Conservation (phyloP, 1,284 basidiomycete genomes). For the Apiotrichum mycotoxinovorans region DNA sequence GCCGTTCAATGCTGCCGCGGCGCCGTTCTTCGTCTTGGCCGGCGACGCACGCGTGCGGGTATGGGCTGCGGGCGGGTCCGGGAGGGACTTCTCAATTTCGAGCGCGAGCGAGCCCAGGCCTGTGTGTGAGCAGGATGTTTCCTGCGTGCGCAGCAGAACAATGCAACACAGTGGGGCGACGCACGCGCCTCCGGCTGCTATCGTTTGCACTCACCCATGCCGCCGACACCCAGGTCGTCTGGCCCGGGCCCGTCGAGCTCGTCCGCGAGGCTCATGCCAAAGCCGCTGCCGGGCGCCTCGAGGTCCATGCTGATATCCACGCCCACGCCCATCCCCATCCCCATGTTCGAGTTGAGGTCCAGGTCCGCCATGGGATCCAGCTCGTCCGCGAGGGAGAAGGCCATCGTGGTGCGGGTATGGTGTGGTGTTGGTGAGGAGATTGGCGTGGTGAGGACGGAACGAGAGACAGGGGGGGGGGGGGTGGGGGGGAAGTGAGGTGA, state of each 20-base stretch:
- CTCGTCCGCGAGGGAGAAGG: conserved; percentile 19
- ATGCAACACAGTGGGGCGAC: not conserved
- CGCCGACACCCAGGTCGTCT: conserved; percentile 1
- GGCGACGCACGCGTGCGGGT: not conserved
- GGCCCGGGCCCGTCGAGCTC: conserved; percentile 3
- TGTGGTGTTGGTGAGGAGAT: too few relatives aligned
- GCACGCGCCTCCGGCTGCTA: not conserved
- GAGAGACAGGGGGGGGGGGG: not conserved
- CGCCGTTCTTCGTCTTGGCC: not conserved
- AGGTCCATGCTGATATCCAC: not conserved
- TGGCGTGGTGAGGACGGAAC: not conserved
- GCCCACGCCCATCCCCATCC: not conserved
- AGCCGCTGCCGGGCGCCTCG: not conserved
- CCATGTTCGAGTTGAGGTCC: not conserved
- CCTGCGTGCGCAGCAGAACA: not conserved
- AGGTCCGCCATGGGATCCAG: conserved; percentile 2
- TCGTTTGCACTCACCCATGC: not conserved
- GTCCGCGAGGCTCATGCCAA: conserved; percentile 6
- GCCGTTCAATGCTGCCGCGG: too few relatives aligned
- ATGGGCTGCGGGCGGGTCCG: not conserved
- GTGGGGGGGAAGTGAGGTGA: not conserved
- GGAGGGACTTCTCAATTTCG: conserved; percentile 10
- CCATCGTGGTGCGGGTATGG: conserved; percentile 1
- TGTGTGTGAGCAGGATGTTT: not conserved
- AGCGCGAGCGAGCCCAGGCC: conserved; percentile 9